Evolutionary conservation across 116 monocot species (phyloP), one percentile per base, ranked within the genome.

Genomic region (Thalassia testudinum): DNA sequence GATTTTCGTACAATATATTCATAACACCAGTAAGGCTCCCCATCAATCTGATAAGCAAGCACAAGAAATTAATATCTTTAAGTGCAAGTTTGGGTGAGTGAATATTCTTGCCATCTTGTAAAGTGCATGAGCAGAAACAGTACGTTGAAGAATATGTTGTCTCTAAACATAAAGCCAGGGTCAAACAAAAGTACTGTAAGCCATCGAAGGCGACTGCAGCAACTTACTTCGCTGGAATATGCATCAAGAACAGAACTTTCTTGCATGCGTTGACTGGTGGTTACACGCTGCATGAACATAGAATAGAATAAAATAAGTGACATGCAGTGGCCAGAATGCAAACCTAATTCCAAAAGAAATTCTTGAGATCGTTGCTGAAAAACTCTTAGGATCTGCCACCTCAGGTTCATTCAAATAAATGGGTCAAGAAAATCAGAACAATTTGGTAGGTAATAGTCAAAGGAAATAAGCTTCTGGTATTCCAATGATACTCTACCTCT

Each of bases 1-100:
- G 89, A 97, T 70, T 85, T 97, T 37, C 97, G 78, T 64, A 89
- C 60, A 29, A 97, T 75, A 72, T 97, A 97, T 72, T 97, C 97
- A 54, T 82, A 89, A 53, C 75, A 89, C 97, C 97, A 97, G 53
- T 97, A 97, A 40, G 68, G 82, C 64, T 74, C 77, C 60, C 78
- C 89, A 64, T 79, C 97, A 70, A 89, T 64, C 95, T 95, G 52
- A 42, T 61, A 37, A 3, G 45, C 30, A 50, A 42, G 51, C 10
- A 15, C 16, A 26, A 13, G 18, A 29, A 51, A 20, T 27, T 34
- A 61, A 27, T 1, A 54, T 58, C 30, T 3, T 34, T 34, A 34
- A 5, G 10, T 34, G 10, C 30, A n/a, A n/a, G n/a, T n/a, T n/a
- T n/a, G n/a, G n/a, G n/a, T n/a, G 30, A 34, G 30, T 34, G 30